Evolutionary conservation across 2,329 filamentous ascomycete genomes (phyloP), one percentile per base, ranked within the genome.

Genomic region (Penicillium sp.): DNA sequence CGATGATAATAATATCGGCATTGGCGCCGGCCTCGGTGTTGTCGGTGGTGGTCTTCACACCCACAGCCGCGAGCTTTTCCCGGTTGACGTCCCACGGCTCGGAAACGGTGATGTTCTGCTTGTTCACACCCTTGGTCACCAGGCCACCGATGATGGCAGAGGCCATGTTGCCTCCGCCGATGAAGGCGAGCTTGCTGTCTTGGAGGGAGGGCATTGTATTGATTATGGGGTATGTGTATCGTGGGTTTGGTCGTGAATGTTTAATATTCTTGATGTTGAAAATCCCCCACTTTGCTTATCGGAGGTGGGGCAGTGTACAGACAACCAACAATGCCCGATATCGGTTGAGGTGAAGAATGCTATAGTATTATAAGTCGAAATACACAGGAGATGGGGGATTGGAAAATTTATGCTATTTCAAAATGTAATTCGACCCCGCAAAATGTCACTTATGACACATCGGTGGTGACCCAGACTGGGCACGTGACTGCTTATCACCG

Each of bases 101-200:
- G 4, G 70, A 69, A 37, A 72, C 70, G 40, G 43, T 60, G 68
- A 72, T 70, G 62, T 72, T 70, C 29, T 58, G 56, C 44, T 65
- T 67, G 53, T 57, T 55, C 49, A 71, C 63, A 57, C 64, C 67
- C 20, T 68, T 67, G 52, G 41, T 59, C 18, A 69, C 53, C 2
- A 72, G 67, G 18, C 70, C 70, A 43, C 66, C 62, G 48, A 72
- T 72, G 26, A 72, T 72, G 51, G 70, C 70, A 27, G 69, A 70
- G 54, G 69, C 70, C 70, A 72, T 72, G 61, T 72, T 72, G 56
- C 70, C 70, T 25, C 70, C 70, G 55, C 70, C 70, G 27, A 72
- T 70, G 57, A 72, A 72, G 69, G 69, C 67, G 56, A 72, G 57
- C 37, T 66, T 69, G 63, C 69, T 72, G 18, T 67, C 54, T 61